Evolutionary conservation across 129 eudicot species (phyloP), one percentile per base, ranked within the genome.

Genomic region (Silybum marianum): DNA sequence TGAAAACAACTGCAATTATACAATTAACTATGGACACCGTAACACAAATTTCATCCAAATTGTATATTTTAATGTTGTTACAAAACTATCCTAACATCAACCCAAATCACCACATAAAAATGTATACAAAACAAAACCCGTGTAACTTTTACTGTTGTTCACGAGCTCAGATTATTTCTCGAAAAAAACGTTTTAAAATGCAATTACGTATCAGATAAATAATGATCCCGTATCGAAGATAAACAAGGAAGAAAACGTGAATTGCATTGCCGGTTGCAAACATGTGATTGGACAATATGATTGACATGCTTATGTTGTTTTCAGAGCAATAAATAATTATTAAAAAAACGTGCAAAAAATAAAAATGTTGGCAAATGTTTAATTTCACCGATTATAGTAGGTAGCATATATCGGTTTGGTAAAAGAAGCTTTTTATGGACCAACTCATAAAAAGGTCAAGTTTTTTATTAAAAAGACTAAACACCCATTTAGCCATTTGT

Each of bases 251-350:
- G 51, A 83, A 72, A 78, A 83, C 86, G 86, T 83, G 86, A 39
- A 71, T 83, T 63, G 75, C 86, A 72, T 83, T 83, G 79, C 63
- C 48, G 74, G 83, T 30, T 72, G 44, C 39, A 71, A 83, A 83
- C 86, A 83, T 72, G 83, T 83, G 86, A 72, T 18, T 77, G 60
- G 79, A 83, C 79, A 72, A 71, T 65, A 63, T 71, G 63, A 80
- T 71, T 71, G 74, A 73, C 86, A 83, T 63, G 86, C 86, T 83
- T 73, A 83, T 71, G 74, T 71, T 72, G 86, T 83, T 77, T 83
- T 30, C 44, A 77, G 34, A 63, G 38, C 13, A 6, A 68, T 54
- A 69, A 32, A 7, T 24, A 21, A 12, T 82, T 24, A 46, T 67
- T 9, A 9, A 46, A 46, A 78, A 71, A 77, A 83, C 78, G 78